Evolutionary conservation across 2,329 filamentous ascomycete species (phyloP).

Genomic region (Tricladium varicosporioides): DNA sequence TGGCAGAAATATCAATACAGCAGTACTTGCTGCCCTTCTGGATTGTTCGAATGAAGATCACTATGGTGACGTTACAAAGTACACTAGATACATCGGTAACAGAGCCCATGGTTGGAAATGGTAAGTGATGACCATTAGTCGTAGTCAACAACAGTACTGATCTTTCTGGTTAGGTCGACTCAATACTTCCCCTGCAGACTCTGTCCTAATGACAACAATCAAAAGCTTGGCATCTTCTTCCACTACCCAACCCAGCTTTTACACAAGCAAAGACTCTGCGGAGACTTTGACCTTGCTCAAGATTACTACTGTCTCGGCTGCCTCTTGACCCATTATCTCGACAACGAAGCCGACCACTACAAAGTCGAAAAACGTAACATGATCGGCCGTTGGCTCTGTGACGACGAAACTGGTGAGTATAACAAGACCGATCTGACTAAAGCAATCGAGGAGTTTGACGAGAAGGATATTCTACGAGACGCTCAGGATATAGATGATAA

Average conservation of each 20-base stretch:
- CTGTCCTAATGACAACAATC: conserved; percentile 4
- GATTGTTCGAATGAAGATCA: conserved; percentile 13
- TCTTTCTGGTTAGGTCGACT: neutral
- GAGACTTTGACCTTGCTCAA: neutral
- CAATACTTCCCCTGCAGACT: conserved; percentile 5
- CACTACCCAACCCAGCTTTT: conserved; percentile 5
- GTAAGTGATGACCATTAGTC: conserved; percentile 8
- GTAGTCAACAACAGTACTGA: neutral
- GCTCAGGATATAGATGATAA: neutral
- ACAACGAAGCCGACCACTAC: conserved; percentile 27
- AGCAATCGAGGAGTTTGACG: conserved; percentile 10
- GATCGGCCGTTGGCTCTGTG: conserved; percentile 21
- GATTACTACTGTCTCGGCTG: conserved; percentile 22
- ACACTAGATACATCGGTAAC: neutral
- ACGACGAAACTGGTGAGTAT: neutral
- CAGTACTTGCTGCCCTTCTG: conserved; percentile 18
- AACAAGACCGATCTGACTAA: conserved; percentile 14
- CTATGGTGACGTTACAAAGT: conserved; percentile 5
- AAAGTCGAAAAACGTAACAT: conserved; percentile 23
- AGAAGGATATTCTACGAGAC: neutral
- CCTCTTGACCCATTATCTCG: conserved; percentile 12
- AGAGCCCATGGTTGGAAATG: conserved; percentile 15
- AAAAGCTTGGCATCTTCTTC: conserved; percentile 24
- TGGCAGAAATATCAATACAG: neutral
- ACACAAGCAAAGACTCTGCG: neutral